These are phyloP conservation scores for Cadophora sp. DNA, from an alignment of 2,329 filamentous ascomycete species.

Conservation along the genomic window DNA sequence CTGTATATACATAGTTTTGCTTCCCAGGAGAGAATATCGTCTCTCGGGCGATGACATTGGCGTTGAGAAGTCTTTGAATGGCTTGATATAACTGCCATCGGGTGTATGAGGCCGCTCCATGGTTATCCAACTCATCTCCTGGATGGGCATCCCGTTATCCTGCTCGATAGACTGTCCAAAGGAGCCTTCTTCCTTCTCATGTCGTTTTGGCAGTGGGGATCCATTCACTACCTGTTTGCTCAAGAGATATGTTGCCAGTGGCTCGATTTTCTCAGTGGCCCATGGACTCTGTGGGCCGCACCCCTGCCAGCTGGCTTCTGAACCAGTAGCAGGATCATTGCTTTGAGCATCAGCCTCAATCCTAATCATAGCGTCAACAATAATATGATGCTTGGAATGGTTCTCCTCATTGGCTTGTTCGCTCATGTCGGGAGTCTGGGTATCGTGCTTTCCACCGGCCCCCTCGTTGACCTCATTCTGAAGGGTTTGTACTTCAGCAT, in stretches of 20 bases:
- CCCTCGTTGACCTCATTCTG: not conserved
- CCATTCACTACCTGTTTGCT: not conserved
- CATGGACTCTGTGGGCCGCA: conserved; percentile 42
- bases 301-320: conserved; percentile 27
- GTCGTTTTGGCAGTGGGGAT: not conserved
- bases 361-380: not conserved
- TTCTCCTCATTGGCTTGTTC: not conserved
- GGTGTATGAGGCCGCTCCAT: conserved; percentile 30
- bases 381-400: not conserved
- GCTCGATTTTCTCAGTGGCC: conserved; percentile 29
- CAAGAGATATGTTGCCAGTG: conserved; percentile 7
- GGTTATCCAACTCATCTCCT: conserved; percentile 1
- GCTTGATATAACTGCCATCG: conserved; percentile 27
- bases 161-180: not conserved
- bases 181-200: not conserved
- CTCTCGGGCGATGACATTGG: conserved; percentile 29
- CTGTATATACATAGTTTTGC: conserved; percentile 34
- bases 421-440: no score
- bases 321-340: conserved; percentile 5
- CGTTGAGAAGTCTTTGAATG: conserved; percentile 37
- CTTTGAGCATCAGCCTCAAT: not conserved
- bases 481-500: not conserved
- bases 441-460: not conserved
- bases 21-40: not conserved
- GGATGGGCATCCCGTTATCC: not conserved